Conservation (phyloP, 192 early-diverging fungal genomes). For the Coemansia brasiliensis region DNA sequence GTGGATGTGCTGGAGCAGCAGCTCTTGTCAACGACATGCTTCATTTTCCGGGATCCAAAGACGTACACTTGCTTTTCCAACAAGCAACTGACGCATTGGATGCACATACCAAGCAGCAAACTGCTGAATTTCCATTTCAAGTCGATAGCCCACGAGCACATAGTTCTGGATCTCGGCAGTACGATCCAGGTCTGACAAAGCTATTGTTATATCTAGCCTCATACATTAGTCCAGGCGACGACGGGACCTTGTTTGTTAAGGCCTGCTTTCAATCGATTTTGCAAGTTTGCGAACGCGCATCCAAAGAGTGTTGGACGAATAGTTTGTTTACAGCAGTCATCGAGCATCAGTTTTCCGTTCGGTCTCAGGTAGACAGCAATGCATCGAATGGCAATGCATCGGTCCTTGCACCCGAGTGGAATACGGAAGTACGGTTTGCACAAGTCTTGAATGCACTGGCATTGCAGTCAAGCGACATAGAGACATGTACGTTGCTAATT, state of each 20-base stretch:
- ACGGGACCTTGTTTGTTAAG: not conserved
- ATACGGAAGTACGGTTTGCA: constrained; percentile 26
- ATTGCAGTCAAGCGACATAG: constrained; percentile 6
- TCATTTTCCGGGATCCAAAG: not conserved
- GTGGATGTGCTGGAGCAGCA: constrained; percentile 33
- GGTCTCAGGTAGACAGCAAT: not conserved
- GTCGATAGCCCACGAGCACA: too few species aligned
- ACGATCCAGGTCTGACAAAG: constrained; percentile 13
- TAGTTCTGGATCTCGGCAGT: too few species aligned
- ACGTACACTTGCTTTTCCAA: constrained; percentile 22
- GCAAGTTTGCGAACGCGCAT: constrained; percentile 29
- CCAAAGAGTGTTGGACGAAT: constrained; percentile 21
- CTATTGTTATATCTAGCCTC: constrained; percentile 29
- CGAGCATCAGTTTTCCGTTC: not conserved
- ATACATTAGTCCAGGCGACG: constrained; percentile 15
- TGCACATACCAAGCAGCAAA: not conserved
- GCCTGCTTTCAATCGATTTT: constrained; percentile 6
- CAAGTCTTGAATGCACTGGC: constrained; percentile 28
- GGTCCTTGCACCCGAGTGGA: constrained; percentile 26
- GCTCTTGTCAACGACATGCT: constrained; percentile 28
- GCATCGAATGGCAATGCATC: too few species aligned
- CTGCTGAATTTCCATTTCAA: too few species aligned
- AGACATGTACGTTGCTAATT: constrained; percentile 8
- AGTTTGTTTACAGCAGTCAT: constrained; percentile 14
- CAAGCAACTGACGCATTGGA: constrained; percentile 35